phyloP scores from a whole-genome alignment of 2,329 filamentous ascomycete species.

The Bipolaris victoriae region DNA sequence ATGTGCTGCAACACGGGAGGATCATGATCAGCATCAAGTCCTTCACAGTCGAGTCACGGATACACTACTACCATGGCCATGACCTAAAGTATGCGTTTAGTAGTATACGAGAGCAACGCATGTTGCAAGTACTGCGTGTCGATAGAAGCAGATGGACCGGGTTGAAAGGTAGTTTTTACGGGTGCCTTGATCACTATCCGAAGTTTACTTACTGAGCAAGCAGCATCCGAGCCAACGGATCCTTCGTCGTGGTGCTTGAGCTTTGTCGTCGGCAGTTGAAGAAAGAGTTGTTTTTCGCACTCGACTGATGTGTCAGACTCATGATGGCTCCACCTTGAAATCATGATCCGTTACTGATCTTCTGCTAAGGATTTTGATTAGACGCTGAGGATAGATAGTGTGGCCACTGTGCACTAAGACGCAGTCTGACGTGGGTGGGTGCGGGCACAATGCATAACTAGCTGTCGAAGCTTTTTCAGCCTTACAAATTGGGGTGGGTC shows the following conservation, averaged over 20 bases:
- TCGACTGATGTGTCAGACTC: background rate
- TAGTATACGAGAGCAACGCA: background rate
- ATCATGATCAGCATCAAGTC: conserved; percentile 27
- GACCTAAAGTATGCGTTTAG: background rate
- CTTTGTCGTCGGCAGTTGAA: background rate
- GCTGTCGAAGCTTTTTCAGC: conserved; percentile 28
- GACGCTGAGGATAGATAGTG: background rate
- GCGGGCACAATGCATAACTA: conserved; percentile 12
- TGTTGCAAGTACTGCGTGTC: background rate
- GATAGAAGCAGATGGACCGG: background rate
- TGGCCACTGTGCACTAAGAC: conserved; percentile 11
- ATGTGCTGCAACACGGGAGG: conserved; percentile 24
- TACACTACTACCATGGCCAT: background rate
- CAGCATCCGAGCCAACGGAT: too few species aligned
- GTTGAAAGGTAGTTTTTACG: background rate
- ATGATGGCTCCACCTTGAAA: background rate
- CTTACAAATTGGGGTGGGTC: conserved; percentile 21
- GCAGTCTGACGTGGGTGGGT: conserved; percentile 28
- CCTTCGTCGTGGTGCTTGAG: background rate
- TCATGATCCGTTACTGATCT: background rate
- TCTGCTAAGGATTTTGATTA: background rate
- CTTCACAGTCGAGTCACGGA: conserved; percentile 12
- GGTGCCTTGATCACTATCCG: background rate
- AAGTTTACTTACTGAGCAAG: background rate
- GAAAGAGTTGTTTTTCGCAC: background rate